Base-by-base conservation (phyloP, 441 rosid species). In the Gossypium gossypioides region DNA sequence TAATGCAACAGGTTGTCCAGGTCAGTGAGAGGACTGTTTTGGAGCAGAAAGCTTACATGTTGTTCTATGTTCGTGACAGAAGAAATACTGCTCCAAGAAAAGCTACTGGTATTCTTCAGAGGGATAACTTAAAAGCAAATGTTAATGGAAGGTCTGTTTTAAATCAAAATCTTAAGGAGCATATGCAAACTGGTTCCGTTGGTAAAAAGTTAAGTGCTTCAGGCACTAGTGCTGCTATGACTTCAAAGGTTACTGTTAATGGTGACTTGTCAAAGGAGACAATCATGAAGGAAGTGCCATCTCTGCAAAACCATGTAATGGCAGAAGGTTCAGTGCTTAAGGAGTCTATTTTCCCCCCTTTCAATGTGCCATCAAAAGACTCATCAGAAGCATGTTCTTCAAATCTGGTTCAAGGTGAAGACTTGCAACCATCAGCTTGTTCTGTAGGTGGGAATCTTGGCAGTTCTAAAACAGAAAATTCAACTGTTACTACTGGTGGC, bases 31-130 rank as follows among this genome's bases (percentile, higher is more conserved):
- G 82, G 70, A 77, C 83, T 37, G 96, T 95, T 74, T 78, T 92
- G 57, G 82, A 88, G 8, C 97, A 95, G 83, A 92, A 95, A 83
- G 99, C 99, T 57, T 95, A 92, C 79, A 95, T 95, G 99, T 55
- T 95, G 72, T 95, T 95, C 79, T 95, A 95, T 87, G 98, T 95
- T 59, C 96, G 92, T 57, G 96, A 91, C 77, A 81, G 90, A 84
- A 88, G 75, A 77, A 81, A 79, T 81, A 16, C 55, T 58, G 73
- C 77, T 74, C 75, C 82, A 2, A 88, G 83, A 77, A 91, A 81
- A 76, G 70, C 84, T 18, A 71, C 65, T 57, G 80, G 82, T 52
- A 55, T 74, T 74, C 79, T 75, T 57, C 76, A 46, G 60, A 89
- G 84, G 75, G 93, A 86, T 77, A 81, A 68, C 56, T 19, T 68